Evolutionary conservation across 371 early-diverging fungal species (phyloP).

Genomic region (Cokeromyces recurvatus): DNA sequence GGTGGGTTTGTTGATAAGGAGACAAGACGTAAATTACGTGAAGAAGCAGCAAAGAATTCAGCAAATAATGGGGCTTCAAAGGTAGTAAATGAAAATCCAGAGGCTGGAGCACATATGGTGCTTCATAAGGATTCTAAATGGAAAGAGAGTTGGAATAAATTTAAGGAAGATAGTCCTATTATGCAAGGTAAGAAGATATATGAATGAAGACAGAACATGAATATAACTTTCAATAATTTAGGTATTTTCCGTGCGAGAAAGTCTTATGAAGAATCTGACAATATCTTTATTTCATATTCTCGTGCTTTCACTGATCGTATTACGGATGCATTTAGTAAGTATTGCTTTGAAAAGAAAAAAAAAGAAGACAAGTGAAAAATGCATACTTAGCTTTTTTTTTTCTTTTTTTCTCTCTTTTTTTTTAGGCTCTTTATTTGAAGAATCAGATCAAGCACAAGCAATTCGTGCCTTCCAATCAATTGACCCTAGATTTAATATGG

Average conservation of each 20-base stretch:
- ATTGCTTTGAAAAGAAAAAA: too few relatives aligned
- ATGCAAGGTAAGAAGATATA: constrained; percentile 58
- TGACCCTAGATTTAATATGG: constrained; percentile 85
- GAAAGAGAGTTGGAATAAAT: constrained; percentile 90
- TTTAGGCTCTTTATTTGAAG: constrained; percentile 73
- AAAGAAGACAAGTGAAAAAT: too few relatives aligned
- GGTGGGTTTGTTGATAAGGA: constrained; percentile 75
- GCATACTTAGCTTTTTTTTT: too few relatives aligned
- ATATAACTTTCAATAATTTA: too few relatives aligned
- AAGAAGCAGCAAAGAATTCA: constrained; percentile 46
- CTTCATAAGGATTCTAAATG: constrained; percentile 88
- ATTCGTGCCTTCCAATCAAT: constrained; percentile 77
- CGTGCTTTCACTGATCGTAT: constrained; percentile 79
- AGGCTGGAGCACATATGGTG: constrained; percentile 86
- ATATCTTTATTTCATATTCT: constrained; percentile 77
- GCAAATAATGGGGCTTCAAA: constrained; percentile 11
- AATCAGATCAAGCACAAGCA: constrained; percentile 93
- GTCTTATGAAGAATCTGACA: constrained; percentile 88
- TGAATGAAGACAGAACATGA: neutral
- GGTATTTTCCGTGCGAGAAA: constrained; percentile 74
- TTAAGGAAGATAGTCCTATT: constrained; percentile 86
- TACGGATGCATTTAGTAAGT: constrained; percentile 63
- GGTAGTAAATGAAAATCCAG: constrained; percentile 42
- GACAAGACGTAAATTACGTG: constrained; percentile 59
- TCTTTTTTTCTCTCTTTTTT: too few relatives aligned